Base-by-base conservation (phyloP, 2,329 filamentous ascomycete genomes). In the Cladosporium sp. region DNA sequence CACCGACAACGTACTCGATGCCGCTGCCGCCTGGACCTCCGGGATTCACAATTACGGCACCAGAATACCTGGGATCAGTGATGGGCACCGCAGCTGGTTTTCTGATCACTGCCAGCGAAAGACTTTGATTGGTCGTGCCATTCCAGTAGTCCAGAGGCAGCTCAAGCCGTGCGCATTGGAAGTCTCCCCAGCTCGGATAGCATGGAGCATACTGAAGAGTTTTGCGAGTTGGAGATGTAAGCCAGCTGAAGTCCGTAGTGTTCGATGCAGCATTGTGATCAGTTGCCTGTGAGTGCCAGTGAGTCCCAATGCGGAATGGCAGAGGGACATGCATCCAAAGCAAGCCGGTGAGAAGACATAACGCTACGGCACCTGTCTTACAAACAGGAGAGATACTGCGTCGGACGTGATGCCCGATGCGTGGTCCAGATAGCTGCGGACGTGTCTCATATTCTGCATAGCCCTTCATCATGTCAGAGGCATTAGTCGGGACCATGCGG, bases 121-220 rank as follows among this genome's bases (percentile, higher is more conserved):
- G 69, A 60, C 43, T 72, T 38, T 37, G 62, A 19, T 70, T 64
- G 38, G 75, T 70, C 0, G 67, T 65, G 4, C 69, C 67, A 34
- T 76, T 72, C 68, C 76, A 80, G 51, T 65, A 69, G 59, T 75
- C 77, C 66, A 82, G 74, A 0, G 80, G 81, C 0, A 82, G 73
- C 47, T 76, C 69, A 3, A 83, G 67, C 5, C 76, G 72, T n/a
- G 80, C 78, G 61, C 80, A 82, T 62, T 79, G 72, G 56, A 77
- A 77, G 2, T 59, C 60, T 1, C 72, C 76, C 28, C 40, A 19
- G 15, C 30, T 42, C 14, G 45, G 28, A 58, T 75, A 80, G 66
- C 80, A 82, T 9, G 39, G 34, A n/a, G 38, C 39, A 39, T 67
- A 66, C 8, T 63, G 17, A 3, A 68, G 61, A 5, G 59, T 5